Evolutionary conservation across 2,329 filamentous ascomycete species (phyloP).

Genomic region (Cercospora brassicicola): DNA sequence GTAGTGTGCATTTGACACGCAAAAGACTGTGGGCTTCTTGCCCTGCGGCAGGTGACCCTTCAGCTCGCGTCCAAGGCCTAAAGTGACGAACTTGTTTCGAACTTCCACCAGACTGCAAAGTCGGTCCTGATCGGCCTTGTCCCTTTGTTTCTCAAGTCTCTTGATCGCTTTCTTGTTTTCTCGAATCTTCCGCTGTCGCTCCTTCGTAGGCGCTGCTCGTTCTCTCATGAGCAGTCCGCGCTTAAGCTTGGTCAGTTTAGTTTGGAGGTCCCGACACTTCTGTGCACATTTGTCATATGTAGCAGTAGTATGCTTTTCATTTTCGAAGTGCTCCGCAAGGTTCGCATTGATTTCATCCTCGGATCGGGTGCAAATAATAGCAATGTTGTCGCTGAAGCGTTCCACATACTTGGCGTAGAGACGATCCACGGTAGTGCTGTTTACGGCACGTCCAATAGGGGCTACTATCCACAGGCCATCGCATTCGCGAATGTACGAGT

Average conservation of each 20-base stretch:
- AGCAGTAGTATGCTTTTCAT: neutral
- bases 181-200: neutral
- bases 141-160: too few relatives aligned
- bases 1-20: neutral
- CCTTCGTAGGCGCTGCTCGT: neutral
- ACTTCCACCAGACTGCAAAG: neutral
- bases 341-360: conserved; percentile 7
- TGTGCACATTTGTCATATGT: neutral
- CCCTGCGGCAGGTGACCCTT: neutral
- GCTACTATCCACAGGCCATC: conserved; percentile 20
- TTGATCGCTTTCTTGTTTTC: neutral
- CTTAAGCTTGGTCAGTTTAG: neutral
- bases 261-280: neutral
- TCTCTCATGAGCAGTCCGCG: neutral
- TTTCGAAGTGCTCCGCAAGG: neutral
- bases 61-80: neutral
- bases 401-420: conserved; percentile 9
- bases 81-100: neutral
- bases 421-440: conserved; percentile 10
- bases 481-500: conserved; percentile 12
- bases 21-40: neutral
- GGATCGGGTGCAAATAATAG: conserved; percentile 12
- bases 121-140: neutral
- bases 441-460: conserved; percentile 8
- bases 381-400: conserved; percentile 3